A percentile compares a stretch with the other conserved stretches of the same genome.
These are phyloP conservation scores for Amanita polypyramis DNA, from an alignment of 768 basidiomycete species.

Conservation along the genomic window DNA sequence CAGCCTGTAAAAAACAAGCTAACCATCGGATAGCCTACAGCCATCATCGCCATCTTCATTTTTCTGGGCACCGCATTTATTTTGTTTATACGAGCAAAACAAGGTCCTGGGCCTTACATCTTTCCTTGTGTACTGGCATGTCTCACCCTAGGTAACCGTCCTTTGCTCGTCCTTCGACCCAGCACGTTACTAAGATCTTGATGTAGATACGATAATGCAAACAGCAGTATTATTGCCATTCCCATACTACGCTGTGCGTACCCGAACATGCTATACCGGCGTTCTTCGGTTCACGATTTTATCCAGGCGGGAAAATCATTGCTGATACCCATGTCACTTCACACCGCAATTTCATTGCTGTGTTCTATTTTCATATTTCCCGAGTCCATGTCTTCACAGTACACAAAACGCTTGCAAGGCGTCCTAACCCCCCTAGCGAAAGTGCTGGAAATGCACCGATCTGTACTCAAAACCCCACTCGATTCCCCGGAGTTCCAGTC, in stretches of 20 bases:
- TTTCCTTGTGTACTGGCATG: constrained; percentile 48
- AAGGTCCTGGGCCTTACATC: constrained; percentile 55
- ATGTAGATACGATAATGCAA: constrained; percentile 45
- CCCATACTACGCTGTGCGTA: constrained; percentile 43
- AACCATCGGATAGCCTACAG: constrained; percentile 31
- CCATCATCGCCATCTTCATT: constrained; percentile 52
- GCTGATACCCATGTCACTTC: constrained; percentile 47
- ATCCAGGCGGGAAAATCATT: constrained; percentile 40
- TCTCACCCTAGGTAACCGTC: constrained; percentile 39
- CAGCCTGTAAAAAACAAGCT: background rate
- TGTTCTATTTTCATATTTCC: constrained; percentile 52
- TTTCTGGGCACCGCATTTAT: constrained; percentile 49
- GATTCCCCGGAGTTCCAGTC: constrained; percentile 28
- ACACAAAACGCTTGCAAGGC: constrained; percentile 36
- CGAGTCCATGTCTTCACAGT: constrained; percentile 46
- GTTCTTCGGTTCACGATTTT: background rate
- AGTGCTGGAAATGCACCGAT: constrained; percentile 34
- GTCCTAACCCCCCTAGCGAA: constrained; percentile 38
- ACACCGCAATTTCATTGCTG: constrained; percentile 44
- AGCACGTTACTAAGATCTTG: background rate
- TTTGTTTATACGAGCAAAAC: constrained; percentile 46
- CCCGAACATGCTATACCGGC: background rate
- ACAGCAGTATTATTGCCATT: constrained; percentile 54
- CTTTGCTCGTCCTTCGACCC: background rate
- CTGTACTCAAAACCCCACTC: constrained; percentile 32